Evolutionary conservation across 495 filamentous ascomycete genomes (phyloP), one percentile per base, ranked within the genome.

Genomic region (Tuber aestivum): DNA sequence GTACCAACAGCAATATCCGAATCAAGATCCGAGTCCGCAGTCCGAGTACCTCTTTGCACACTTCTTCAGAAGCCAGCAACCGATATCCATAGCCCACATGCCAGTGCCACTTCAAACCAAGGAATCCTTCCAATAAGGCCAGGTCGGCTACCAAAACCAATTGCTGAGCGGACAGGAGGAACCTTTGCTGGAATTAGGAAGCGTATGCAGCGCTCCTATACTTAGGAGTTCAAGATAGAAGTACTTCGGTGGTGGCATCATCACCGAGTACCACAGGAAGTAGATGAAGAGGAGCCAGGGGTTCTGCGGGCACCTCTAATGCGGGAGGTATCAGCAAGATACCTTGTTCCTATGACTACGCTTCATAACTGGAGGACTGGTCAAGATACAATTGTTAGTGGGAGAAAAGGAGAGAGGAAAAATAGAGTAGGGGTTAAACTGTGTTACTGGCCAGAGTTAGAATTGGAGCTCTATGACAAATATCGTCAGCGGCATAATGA

Each of bases 401-500:
- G n/a, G 4, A 14, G n/a, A 10, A 61, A 61, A 14, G 10, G 50
- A 32, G 50, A 32, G n/a, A 27, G 50, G 10, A 32, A 4, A 16
- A 61, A 61, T 10, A 27, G 50, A n/a, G 0, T 2, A 35, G 72
- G 23, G 20, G 21, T 41, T 0, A 40, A 41, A 2, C 16, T 35
- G 0, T 74, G 50, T 12, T 12, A 8, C 21, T 74, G 50, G 72
- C 72, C 50, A 23, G 37, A 69, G 23, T 3, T 45, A 10, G 72
- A 74, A 41, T 27, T 50, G 2, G 20, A 61, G 3, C 10, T 61
- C 3, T 32, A 61, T 16, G 10, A 61, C 50, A 61, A 32, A 3
- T 61, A 61, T 27, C 2, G 50, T 32, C 0, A 32, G n/a, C 0
- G 50, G 10, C 0, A 10, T 86, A 75, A 69, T 41, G 77, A 45